Conservation (phyloP, 2,329 filamentous ascomycete genomes). For the Coniochaeta sp. region DNA sequence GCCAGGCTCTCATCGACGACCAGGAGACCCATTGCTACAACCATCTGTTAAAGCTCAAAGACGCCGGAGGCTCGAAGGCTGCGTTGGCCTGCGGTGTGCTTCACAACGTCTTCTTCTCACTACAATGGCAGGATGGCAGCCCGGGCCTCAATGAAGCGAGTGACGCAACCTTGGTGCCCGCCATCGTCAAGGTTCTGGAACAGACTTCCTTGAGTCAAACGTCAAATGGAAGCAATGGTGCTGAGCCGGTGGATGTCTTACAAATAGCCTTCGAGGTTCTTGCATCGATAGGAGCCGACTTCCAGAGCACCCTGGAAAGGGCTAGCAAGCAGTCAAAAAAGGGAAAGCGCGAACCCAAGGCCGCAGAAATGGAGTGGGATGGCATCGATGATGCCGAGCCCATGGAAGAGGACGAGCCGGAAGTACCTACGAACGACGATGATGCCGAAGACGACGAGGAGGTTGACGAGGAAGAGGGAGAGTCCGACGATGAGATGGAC, state of each 20-base stretch:
- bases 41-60: slow-evolving; percentile 39
- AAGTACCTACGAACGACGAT: slow-evolving; percentile 22
- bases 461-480: slow-evolving; percentile 31
- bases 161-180: slow-evolving; percentile 43
- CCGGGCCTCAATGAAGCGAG: slow-evolving; percentile 40
- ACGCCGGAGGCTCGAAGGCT: slow-evolving; percentile 38
- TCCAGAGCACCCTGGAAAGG: slow-evolving; percentile 44
- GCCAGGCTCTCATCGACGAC: slow-evolving; percentile 45
- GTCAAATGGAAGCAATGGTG: slow-evolving; percentile 28
- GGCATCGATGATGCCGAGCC: slow-evolving; percentile 23
- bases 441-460: slow-evolving; percentile 29
- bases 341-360: not conserved
- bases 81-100: slow-evolving; percentile 54
- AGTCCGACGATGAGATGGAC: slow-evolving; percentile 19
- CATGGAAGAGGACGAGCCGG: slow-evolving; percentile 29
- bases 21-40: slow-evolving; percentile 39
- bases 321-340: slow-evolving; percentile 22
- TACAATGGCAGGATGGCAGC: slow-evolving; percentile 45
- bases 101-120: slow-evolving; percentile 52
- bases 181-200: slow-evolving; percentile 32
- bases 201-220: slow-evolving; percentile 19
- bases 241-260: slow-evolving; percentile 37
- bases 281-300: slow-evolving; percentile 55
- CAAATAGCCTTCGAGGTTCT: slow-evolving; percentile 55
- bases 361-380: slow-evolving; percentile 16